phyloP scores from a whole-genome alignment of 2,329 filamentous ascomycete species.

The Dactylellina parvicollis region DNA sequence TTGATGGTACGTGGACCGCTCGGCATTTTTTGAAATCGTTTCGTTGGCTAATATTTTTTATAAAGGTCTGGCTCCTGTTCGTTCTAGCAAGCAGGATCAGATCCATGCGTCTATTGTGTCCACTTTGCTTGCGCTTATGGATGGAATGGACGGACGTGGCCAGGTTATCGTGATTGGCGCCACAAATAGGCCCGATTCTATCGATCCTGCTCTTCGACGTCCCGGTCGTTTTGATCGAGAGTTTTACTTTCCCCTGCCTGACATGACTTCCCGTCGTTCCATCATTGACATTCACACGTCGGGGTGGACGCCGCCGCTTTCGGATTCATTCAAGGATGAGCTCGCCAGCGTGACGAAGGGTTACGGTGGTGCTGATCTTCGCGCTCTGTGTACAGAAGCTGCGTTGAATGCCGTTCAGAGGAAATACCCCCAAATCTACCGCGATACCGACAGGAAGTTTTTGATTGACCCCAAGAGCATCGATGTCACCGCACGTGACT shows the following conservation, averaged over 20 bases:
- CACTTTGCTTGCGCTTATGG: constrained; percentile 92
- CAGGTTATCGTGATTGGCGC: constrained; percentile 98
- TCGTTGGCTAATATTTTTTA: background rate
- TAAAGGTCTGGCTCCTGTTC: constrained; percentile 79
- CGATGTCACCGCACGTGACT: constrained; percentile 88
- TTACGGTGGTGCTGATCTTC: constrained; percentile 93
- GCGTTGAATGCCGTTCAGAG: constrained; percentile 94
- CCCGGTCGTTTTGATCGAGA: constrained; percentile 96
- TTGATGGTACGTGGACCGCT: constrained; percentile 73
- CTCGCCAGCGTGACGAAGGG: constrained; percentile 91
- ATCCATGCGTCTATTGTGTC: constrained; percentile 98
- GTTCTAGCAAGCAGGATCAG: constrained; percentile 98
- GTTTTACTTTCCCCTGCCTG: constrained; percentile 95
- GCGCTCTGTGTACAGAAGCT: constrained; percentile 93
- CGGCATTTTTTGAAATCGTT: background rate
- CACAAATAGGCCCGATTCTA: constrained; percentile 96
- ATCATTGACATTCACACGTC: constrained; percentile 96
- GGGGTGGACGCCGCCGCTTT: constrained; percentile 83
- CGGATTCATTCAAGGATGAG: constrained; percentile 79
- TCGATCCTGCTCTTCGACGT: constrained; percentile 92
- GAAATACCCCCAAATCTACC: constrained; percentile 94
- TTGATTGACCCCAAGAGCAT: constrained; percentile 87
- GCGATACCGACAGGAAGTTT: constrained; percentile 82
- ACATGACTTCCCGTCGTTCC: constrained; percentile 78
- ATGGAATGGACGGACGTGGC: constrained; percentile 96